phyloP scores from a whole-genome alignment of 75 land plant genomes.

The Cryptomeria japonica region DNA sequence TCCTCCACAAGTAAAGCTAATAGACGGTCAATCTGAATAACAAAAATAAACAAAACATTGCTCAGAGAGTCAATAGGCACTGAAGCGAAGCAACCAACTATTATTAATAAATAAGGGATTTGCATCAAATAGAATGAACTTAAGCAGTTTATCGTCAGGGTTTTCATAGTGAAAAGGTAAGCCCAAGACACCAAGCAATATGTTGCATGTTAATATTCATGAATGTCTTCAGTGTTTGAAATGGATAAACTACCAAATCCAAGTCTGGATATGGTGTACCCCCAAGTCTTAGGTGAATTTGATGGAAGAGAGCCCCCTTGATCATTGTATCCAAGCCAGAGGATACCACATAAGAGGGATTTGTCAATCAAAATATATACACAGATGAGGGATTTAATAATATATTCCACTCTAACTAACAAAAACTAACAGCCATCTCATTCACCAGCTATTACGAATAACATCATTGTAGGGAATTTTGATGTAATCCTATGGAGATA shows the following conservation, averaged over 20 bases:
- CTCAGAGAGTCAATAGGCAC: neutral
- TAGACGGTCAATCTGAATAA: slow-evolving; percentile 56
- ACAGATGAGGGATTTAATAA: neutral
- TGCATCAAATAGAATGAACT: neutral
- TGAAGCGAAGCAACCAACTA: neutral
- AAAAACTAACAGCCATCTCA: neutral
- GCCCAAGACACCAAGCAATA: neutral
- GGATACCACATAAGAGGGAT: neutral
- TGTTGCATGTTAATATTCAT: no score
- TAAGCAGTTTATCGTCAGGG: no score
- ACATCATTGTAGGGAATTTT: no score
- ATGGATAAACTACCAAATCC: no score
- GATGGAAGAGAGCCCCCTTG: no score
- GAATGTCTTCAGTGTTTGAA: no score
- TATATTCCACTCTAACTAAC: neutral
- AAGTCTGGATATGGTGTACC: no score
- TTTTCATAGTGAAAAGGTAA: no score
- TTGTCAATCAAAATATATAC: no score
- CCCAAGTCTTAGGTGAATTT: no score
- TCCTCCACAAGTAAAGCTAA: slow-evolving; percentile 72
- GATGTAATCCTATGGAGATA: no score
- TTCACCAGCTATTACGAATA: no score
- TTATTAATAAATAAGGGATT: neutral
- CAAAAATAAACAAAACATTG: neutral
- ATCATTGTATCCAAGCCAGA: neutral